Base-by-base conservation (phyloP, 495 filamentous ascomycete genomes). In the Talaromyces proteolyticus region DNA sequence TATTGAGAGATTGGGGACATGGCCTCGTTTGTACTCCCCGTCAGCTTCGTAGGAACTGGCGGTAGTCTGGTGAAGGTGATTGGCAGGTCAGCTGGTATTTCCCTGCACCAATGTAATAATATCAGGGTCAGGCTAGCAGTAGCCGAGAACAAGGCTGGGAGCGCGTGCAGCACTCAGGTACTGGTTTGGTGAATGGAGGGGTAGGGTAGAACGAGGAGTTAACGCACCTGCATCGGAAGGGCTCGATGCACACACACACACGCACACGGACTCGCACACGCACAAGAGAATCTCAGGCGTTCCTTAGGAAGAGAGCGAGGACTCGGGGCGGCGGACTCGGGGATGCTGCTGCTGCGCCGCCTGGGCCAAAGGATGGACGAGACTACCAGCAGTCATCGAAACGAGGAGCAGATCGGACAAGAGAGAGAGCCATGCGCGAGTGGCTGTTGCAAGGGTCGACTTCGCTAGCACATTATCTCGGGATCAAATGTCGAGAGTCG, bases 1-100 rank as follows among this genome's bases (percentile, higher is more conserved):
- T 57, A 88, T 87, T 52, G 85, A 87, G 51, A 87, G 65, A 53
- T 84, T 76, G 51, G 85, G 73, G 42, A 66, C 72, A 71, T 88
- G 85, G 53, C 82, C 84, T 68, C 78, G 72, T 50, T 79, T 69
- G 60, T 76, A 72, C 63, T 69, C 70, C 68, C 70, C 73, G 56
- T 74, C 69, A 63, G 74, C 68, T 63, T 78, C 77, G 61, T 72
- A 68, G 63, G 72, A 60, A 58, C 69, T 72, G 50, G 69, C 68
- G 62, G 78, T 69, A 70, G 78, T 71, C 78, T 82, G 61, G 8
- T 26, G 34, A 20, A 26, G 34, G 51, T 48, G 25, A 36, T 42
- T 43, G 41, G 38, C 24, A 25, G 16, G 39, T 52, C 50, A 52
- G 42, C 34, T 47, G 42, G 14, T 8, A 16, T 11, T 8, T 12